phyloP scores from a whole-genome alignment of 306 rosid species.

The Lotus japonicus region DNA sequence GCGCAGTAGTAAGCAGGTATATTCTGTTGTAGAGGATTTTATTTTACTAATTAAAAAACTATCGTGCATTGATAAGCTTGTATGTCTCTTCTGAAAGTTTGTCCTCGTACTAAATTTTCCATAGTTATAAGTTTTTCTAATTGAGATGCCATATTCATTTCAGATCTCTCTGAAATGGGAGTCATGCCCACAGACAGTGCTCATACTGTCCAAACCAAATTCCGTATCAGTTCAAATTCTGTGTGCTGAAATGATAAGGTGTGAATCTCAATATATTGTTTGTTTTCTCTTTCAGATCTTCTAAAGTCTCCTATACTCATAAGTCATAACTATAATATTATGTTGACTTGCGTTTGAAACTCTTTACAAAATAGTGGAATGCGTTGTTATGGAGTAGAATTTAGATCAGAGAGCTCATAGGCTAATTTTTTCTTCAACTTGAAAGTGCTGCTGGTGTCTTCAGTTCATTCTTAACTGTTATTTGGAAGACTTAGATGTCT shows the following conservation, averaged over 20 bases:
- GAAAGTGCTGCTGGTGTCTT: constrained; percentile 1
- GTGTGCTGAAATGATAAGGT: constrained; percentile 92
- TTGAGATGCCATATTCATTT: constrained; percentile 32
- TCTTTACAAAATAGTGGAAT: neutral
- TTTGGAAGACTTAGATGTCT: constrained; percentile 11
- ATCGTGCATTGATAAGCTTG: neutral
- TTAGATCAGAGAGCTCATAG: constrained; percentile 9
- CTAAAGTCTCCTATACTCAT: neutral
- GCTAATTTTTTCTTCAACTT: constrained; percentile 9
- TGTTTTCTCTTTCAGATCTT: neutral
- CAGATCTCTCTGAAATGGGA: constrained; percentile 98
- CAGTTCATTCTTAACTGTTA: neutral
- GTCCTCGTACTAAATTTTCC: neutral
- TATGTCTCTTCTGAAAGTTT: neutral
- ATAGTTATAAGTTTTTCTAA: constrained; percentile 25
- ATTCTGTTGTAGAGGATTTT: constrained; percentile 13
- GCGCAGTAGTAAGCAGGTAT: constrained; percentile 96
- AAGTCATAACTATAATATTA: neutral
- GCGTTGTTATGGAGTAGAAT: constrained; percentile 4
- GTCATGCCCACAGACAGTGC: constrained; percentile 81
- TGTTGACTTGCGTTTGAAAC: constrained; percentile 13
- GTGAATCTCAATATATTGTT: constrained; percentile 20
- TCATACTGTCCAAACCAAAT: constrained; percentile 89
- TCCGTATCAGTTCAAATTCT: constrained; percentile 73
- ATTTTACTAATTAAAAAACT: constrained; percentile 11